Evolutionary conservation across 768 basidiomycete species (phyloP).

Genomic region (Termitomyces sp.): DNA sequence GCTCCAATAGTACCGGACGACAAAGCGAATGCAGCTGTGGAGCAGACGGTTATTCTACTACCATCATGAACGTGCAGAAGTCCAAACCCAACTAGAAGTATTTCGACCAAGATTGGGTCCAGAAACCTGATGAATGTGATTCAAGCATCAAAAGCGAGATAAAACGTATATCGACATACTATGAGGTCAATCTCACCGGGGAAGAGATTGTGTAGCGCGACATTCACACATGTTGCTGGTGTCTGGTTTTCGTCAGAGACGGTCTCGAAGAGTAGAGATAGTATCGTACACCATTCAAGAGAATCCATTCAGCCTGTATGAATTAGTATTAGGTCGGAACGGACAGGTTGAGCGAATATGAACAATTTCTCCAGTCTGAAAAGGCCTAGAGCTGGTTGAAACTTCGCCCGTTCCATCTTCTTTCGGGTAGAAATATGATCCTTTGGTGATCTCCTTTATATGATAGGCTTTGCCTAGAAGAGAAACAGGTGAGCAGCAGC

Average conservation of each 20-base stretch:
- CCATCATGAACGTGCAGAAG: background rate
- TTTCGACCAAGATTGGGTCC: slow-evolving; percentile 87
- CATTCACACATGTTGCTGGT: slow-evolving; percentile 88
- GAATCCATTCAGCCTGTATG: slow-evolving; percentile 75
- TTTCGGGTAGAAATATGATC: slow-evolving; percentile 73
- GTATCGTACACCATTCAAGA: slow-evolving; percentile 70
- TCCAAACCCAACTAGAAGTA: slow-evolving; percentile 53
- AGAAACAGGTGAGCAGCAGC: background rate
- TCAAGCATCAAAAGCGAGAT: background rate
- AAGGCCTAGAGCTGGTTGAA: slow-evolving; percentile 51
- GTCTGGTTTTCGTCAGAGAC: slow-evolving; percentile 41
- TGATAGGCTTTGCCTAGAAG: slow-evolving; percentile 71
- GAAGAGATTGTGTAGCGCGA: slow-evolving; percentile 86
- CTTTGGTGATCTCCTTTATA: slow-evolving; percentile 65
- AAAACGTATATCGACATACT: slow-evolving; percentile 33
- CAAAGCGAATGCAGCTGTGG: slow-evolving; percentile 73
- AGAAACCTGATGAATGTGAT: slow-evolving; percentile 47
- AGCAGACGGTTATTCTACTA: slow-evolving; percentile 10
- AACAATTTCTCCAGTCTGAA: slow-evolving; percentile 70
- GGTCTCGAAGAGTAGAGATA: background rate
- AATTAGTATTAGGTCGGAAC: background rate
- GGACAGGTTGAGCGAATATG: slow-evolving; percentile 10
- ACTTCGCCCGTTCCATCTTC: slow-evolving; percentile 69
- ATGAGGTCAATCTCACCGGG: slow-evolving; percentile 87
- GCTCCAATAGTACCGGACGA: slow-evolving; percentile 94